phyloP scores from a whole-genome alignment of 2,329 filamentous ascomycete genomes.

The Xylariaceae sp. region DNA sequence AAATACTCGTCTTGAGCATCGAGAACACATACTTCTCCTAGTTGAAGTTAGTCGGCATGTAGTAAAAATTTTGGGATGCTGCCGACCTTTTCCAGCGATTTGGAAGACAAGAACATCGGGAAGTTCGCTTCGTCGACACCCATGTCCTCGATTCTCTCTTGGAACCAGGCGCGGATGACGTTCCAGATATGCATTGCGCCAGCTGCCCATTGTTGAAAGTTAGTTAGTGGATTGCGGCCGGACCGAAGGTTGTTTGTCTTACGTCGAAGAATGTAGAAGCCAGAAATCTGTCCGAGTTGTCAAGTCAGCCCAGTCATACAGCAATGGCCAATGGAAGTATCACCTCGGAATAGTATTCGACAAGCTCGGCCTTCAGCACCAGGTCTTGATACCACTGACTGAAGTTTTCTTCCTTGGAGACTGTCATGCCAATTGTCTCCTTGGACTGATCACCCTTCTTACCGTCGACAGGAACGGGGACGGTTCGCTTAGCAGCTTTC shows the following conservation, averaged over 20 bases:
- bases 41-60: neutral
- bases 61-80: neutral
- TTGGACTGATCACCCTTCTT: constrained; percentile 57
- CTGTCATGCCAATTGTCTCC: constrained; percentile 85
- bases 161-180: constrained; percentile 68
- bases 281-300: constrained; percentile 72
- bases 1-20: neutral
- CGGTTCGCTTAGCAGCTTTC: constrained; percentile 61
- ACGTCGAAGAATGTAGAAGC: constrained; percentile 90
- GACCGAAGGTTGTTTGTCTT: constrained; percentile 5
- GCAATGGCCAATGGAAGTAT: neutral
- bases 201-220: constrained; percentile 33
- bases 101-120: constrained; percentile 91
- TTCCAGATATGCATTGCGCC: constrained; percentile 69
- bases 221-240: constrained; percentile 8
- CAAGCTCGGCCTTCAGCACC: constrained; percentile 93
- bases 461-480: constrained; percentile 52
- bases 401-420: constrained; percentile 84
- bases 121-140: constrained; percentile 96
- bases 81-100: constrained; percentile 72
- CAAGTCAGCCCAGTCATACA: neutral
- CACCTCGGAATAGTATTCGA: constrained; percentile 79
- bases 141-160: constrained; percentile 79
- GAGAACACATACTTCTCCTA: constrained; percentile 27
- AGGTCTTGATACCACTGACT: constrained; percentile 97